Conservation (phyloP, 2,329 filamentous ascomycete genomes). For the Colletotrichum sp. region DNA sequence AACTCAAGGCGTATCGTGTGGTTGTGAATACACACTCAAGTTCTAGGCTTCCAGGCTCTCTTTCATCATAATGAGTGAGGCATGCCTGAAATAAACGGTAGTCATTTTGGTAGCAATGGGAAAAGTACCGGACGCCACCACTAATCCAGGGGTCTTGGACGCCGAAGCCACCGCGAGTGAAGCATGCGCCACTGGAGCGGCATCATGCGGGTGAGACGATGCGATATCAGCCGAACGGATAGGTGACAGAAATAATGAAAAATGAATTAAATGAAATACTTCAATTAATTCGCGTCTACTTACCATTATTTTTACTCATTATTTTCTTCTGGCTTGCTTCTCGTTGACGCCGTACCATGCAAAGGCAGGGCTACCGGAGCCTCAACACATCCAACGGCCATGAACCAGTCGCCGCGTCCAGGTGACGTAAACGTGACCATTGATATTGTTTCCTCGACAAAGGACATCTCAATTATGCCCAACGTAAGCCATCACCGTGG, state of each 20-base stretch:
- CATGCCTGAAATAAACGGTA: not conserved
- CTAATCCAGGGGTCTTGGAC: not conserved
- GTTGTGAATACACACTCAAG: not conserved
- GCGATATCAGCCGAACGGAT: not conserved
- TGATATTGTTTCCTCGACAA: not conserved
- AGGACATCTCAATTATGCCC: not conserved
- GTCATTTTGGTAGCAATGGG: not conserved
- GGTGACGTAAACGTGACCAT: not conserved
- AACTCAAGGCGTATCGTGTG: not conserved
- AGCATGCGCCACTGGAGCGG: not conserved
- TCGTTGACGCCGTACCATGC: not conserved
- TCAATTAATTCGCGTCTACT: not conserved
- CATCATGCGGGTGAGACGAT: not conserved
- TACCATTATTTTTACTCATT: not conserved
- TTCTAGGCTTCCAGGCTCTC: not conserved
- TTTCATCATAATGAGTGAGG: accelerated
- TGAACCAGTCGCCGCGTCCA: not conserved
- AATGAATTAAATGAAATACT: not conserved
- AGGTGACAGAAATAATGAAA: not conserved
- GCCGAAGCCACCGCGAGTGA: not conserved
- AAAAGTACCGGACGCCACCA: not conserved
- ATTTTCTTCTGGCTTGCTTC: not conserved
- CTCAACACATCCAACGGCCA: not conserved
- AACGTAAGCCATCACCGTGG: not conserved
- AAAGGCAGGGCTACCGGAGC: not conserved